These are phyloP conservation scores for Incumbomyces delicatus DNA, from an alignment of 2,329 filamentous ascomycete genomes.

Conservation along the genomic window DNA sequence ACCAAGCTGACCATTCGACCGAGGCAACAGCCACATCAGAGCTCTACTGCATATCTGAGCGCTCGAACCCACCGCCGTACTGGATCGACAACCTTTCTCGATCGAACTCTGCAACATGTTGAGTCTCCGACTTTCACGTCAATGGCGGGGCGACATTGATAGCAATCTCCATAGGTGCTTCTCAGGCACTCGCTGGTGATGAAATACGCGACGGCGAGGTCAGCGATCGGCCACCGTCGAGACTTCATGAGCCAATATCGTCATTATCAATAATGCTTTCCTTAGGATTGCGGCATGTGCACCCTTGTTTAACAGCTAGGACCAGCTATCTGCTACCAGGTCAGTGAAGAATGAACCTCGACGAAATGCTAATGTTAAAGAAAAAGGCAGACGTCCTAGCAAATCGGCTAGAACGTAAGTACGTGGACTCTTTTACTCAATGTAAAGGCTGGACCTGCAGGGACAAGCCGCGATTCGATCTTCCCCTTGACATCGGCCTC, in stretches of 20 bases:
- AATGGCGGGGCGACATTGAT: background rate
- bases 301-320: conserved; percentile 2
- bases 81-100: conserved; percentile 5
- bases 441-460: conserved; percentile 7
- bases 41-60: conserved; percentile 1
- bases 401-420: conserved; percentile 3
- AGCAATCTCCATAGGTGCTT: conserved; percentile 1
- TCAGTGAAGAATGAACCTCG: background rate
- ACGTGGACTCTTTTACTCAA: conserved; percentile 6
- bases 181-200: conserved; percentile 2
- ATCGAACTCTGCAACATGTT: conserved; percentile 5
- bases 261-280: conserved; percentile 6
- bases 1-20: conserved; percentile 3
- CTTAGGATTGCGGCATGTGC: conserved; percentile 4
- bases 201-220: conserved; percentile 3
- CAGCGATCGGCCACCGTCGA: conserved; percentile 1
- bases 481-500: conserved; percentile 8
- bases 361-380: background rate
- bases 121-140: background rate
- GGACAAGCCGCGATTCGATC: conserved; percentile 6
- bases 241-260: background rate
- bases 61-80: background rate
- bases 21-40: background rate
- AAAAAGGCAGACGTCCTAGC: conserved; percentile 3
- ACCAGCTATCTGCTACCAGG: conserved; percentile 5